Evolutionary conservation across 1,139 yeast genomes (phyloP).

Genomic region (Candida smagusa): DNA sequence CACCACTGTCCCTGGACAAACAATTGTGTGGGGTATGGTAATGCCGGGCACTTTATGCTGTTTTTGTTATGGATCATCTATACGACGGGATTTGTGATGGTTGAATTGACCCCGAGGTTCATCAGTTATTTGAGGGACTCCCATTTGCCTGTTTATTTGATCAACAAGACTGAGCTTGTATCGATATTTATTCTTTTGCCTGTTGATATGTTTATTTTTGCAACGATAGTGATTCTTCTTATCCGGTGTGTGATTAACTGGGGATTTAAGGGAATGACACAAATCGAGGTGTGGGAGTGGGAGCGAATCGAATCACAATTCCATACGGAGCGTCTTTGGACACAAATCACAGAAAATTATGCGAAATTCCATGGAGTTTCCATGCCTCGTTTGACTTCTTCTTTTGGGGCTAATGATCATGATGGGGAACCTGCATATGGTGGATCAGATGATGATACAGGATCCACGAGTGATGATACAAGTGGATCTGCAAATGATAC

Average conservation of each 20-base stretch:
- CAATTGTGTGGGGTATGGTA: constrained; percentile 77
- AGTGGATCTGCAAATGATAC: no score
- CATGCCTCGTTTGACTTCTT: constrained; percentile 47
- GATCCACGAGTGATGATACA: no score
- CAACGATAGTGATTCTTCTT: constrained; percentile 56
- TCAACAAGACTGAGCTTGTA: constrained; percentile 51
- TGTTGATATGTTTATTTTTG: constrained; percentile 53
- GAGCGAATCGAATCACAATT: constrained; percentile 75
- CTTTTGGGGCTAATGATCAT: not conserved
- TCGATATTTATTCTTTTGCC: constrained; percentile 58
- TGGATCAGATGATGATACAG: no score
- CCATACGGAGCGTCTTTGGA: constrained; percentile 51
- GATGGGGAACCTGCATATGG: no score
- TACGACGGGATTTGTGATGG: constrained; percentile 50
- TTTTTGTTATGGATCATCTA: constrained; percentile 68
- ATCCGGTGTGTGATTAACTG: constrained; percentile 60
- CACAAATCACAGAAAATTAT: constrained; percentile 47
- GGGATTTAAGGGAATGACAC: constrained; percentile 71
- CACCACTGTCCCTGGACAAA: constrained; percentile 87
- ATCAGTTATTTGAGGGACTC: constrained; percentile 49
- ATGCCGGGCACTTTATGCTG: constrained; percentile 79
- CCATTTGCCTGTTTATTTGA: constrained; percentile 56
- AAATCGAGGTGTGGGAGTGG: constrained; percentile 89
- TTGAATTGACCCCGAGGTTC: constrained; percentile 42
- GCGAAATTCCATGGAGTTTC: constrained; percentile 35